A percentile compares a stretch with the other conserved stretches of the same genome.
Conservation (phyloP, 2,329 filamentous ascomycete genomes). For the Pseudopithomyces maydicus region DNA sequence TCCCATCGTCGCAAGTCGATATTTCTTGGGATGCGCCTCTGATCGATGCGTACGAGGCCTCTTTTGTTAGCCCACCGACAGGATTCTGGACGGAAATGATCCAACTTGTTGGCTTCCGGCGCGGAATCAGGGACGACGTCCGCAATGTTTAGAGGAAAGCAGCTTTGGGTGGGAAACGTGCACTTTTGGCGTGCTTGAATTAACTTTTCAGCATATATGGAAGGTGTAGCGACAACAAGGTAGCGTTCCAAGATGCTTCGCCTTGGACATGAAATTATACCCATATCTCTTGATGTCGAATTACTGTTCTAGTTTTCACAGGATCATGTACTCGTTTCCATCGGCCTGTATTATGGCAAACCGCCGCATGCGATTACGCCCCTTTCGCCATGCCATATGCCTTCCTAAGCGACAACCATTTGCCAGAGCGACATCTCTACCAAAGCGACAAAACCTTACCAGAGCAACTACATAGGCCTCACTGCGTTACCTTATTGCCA, state of each 20-base stretch:
- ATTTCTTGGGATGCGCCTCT: slow-evolving; percentile 49
- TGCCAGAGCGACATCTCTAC: neutral
- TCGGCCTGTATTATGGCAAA: neutral
- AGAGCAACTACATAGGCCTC: neutral
- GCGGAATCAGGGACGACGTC: slow-evolving; percentile 21
- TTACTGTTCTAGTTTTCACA: neutral
- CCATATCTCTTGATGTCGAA: slow-evolving; percentile 9
- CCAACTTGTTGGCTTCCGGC: slow-evolving; percentile 39
- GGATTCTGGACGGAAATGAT: slow-evolving; percentile 45
- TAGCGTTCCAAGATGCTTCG: neutral
- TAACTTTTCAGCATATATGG: neutral
- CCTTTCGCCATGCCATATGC: slow-evolving; percentile 4
- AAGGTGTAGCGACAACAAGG: neutral
- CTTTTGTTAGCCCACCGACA: slow-evolving; percentile 49
- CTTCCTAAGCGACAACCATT: slow-evolving; percentile 24
- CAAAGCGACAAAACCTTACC: slow-evolving; percentile 4
- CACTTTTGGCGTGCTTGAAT: neutral
- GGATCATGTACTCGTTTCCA: neutral
- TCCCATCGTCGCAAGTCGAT: slow-evolving; percentile 58
- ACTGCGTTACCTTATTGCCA: no score
- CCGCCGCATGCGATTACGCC: neutral
- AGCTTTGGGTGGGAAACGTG: neutral
- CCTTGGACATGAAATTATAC: slow-evolving; percentile 16
- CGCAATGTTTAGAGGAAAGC: neutral
- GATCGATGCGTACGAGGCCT: slow-evolving; percentile 46